Evolutionary conservation across 768 basidiomycete genomes (phyloP), one percentile per base, ranked within the genome.

Genomic region (Zangia roseola): DNA sequence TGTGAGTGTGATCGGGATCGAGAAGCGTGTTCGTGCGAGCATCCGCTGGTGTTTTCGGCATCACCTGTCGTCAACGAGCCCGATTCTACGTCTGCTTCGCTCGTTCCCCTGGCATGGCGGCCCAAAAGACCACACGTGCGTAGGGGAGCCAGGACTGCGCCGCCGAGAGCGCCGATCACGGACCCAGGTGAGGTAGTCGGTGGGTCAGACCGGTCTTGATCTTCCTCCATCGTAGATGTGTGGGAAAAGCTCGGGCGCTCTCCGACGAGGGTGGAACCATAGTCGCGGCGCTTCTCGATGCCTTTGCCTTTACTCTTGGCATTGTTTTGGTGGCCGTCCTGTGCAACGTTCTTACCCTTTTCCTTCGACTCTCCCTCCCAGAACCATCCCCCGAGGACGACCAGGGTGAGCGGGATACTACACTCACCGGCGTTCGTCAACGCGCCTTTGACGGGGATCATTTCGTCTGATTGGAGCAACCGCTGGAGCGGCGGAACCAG

Each of bases 341-440:
- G 19, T 28, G 16, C 42, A n/a, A n/a, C 12, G 25, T 7, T 6
- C 23, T 34, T 51, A 2, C 1, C n/a, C 2, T 35, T 47, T 6
- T 25, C 6, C 2, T 47, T 38, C 25, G 45, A 19, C 3, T 56
- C 47, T 10, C 75, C 71, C 0, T 71, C 72, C 64, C 83, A 87
- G 70, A 95, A 95, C 74, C 94, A 97, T 13, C 89, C 93, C 10
- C 94, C 94, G 36, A 97, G 83, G 6, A 97, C 92, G 47, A 97
- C 77, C 21, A 97, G 73, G 2, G 94, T 97, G 23, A 97, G 62
- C 0, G 94, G 95, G 52, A 97, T 86, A 10, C 86, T 84, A 52
- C 90, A 91, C 51, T 77, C 82, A 2, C 92, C 90, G 1, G 86
- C 83, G 12, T 73, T 70, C 2, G 71, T 74, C 41, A 94, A 67